Evolutionary conservation across 2,329 filamentous ascomycete genomes (phyloP).

Genomic region (Paecilomyces dactylethromorphus): DNA sequence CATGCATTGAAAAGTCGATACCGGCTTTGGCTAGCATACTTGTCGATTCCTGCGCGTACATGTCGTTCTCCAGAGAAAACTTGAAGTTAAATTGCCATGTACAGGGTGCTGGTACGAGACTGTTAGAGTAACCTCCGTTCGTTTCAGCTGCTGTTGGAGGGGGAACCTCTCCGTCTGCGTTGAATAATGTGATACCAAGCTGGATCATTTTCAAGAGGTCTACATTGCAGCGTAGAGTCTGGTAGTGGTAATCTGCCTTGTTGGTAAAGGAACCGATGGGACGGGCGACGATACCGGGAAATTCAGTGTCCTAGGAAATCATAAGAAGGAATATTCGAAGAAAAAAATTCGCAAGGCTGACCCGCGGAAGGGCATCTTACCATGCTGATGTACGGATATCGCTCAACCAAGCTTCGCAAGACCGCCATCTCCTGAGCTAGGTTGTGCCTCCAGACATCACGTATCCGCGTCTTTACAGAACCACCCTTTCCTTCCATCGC

Average conservation of each 20-base stretch:
- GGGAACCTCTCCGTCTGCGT: slow-evolving; percentile 79
- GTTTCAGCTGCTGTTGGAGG: slow-evolving; percentile 58
- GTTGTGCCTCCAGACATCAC: slow-evolving; percentile 94
- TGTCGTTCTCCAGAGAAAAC: slow-evolving; percentile 89
- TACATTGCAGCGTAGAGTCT: slow-evolving; percentile 93
- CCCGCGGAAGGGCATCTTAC: slow-evolving; percentile 48
- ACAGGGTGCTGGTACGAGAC: slow-evolving; percentile 61
- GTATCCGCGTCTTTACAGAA: slow-evolving; percentile 69
- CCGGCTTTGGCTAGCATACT: slow-evolving; percentile 83
- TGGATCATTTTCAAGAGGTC: slow-evolving; percentile 97
- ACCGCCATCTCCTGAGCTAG: slow-evolving; percentile 84
- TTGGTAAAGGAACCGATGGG: slow-evolving; percentile 92
- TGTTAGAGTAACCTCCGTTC: slow-evolving; percentile 45
- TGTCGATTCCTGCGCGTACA: slow-evolving; percentile 95
- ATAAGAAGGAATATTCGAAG: slow-evolving; percentile 10
- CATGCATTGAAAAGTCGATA: slow-evolving; percentile 81
- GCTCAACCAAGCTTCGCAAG: slow-evolving; percentile 75
- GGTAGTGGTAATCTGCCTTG: slow-evolving; percentile 97
- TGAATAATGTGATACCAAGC: slow-evolving; percentile 89
- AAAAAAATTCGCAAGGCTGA: background rate
- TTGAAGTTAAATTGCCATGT: slow-evolving; percentile 99
- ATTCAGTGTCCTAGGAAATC: slow-evolving; percentile 76
- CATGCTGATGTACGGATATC: slow-evolving; percentile 96
- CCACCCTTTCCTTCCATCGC: slow-evolving; percentile 51
- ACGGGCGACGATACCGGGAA: slow-evolving; percentile 92